Evolutionary conservation across 345 rosid genomes (phyloP), one percentile per base, ranked within the genome.

Genomic region (Sonneratia caseolaris): DNA sequence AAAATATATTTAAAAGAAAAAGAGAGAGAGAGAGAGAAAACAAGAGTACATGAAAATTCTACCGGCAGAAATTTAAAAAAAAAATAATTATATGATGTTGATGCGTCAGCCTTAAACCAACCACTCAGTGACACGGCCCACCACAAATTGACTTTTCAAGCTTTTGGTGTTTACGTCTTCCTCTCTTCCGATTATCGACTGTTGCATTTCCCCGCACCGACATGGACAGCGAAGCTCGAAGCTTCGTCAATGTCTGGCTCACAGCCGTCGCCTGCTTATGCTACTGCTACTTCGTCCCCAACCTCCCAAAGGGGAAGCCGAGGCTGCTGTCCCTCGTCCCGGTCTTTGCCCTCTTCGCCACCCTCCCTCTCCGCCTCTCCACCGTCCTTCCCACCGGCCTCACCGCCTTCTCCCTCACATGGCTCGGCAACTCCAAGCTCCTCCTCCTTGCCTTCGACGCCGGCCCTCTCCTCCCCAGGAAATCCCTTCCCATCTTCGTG

Each of bases 371-470:
- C 72, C 43, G 40, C 0, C 73, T 78, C 72, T 3, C 70, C 61
- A 64, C 76, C 24, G 4, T 76, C 18, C 36, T 74, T 27, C 59
- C 76, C 10, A 18, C 66, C 11, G 40, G 75, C 11, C 4, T 61
- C 74, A 70, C 79, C 45, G 64, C 71, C 56, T 70, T 82, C 77
- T 82, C 68, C 76, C 4, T 82, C 3, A 70, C 75, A 66, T 82
- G 81, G 81, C 82, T 82, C 27, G 64, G 71, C 65, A 82, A 79
- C 67, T 75, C 77, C 82, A 75, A 75, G 72, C 75, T 82, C 71
- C 49, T 79, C 47, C 77, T 79, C 16, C 70, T 82, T 7, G 77
- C 79, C 16, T 79, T 62, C 22, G 72, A 71, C 4, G 48, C 72
- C 61, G 82, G 82, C 42, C 85, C 85, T 35, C 66, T 82, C 21